Base-by-base conservation (phyloP, 495 filamentous ascomycete genomes). In the Staphylotrichum tortipilum region DNA sequence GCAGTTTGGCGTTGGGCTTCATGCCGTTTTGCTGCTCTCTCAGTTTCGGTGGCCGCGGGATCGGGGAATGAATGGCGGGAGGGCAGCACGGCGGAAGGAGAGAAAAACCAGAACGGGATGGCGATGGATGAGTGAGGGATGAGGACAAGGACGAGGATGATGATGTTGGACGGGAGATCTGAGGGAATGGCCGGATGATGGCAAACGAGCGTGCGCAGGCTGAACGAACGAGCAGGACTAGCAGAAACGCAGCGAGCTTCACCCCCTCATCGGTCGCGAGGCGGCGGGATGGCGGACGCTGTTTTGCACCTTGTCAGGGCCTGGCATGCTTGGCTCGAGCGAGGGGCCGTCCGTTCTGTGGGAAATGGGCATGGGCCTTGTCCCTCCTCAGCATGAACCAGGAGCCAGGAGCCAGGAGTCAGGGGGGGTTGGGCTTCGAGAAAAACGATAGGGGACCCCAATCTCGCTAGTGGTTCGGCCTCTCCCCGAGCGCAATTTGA, bases 401-500 rank as follows among this genome's bases (percentile, higher is more conserved):
- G n/a, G n/a, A n/a, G n/a, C n/a, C n/a, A n/a, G n/a, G n/a, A n/a
- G n/a, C n/a, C 54, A 57, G 59, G 53, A 50, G 52, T 60, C 47
- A 50, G 59, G 63, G 64, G 53, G 59, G 63, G 64, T 52, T 49
- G 50, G 56, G 40, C 55, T 59, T 62, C 53, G 55, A 61, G 53
- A 62, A 56, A 56, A 62, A 53, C 53, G 56, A 61, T 57, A 62
- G 62, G 64, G 57, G 56, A 57, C 46, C 56, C 59, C 66, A 68
- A 68, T 68, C 51, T 68, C 66, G 66, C 66, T 68, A 68, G 64
- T 51, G 64, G 55, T 59, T 61, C 54, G 59, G 56, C 49, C 50
- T 59, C 55, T 56, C 49, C 47, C 22, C 44, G 57, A 55, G 43
- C 30, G 51, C 56, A 67, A 65, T 64, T 68, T 67, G 58, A 40